These are phyloP conservation scores for Ceriops decandra DNA, from an alignment of 345 rosid species.

Conservation along the genomic window DNA sequence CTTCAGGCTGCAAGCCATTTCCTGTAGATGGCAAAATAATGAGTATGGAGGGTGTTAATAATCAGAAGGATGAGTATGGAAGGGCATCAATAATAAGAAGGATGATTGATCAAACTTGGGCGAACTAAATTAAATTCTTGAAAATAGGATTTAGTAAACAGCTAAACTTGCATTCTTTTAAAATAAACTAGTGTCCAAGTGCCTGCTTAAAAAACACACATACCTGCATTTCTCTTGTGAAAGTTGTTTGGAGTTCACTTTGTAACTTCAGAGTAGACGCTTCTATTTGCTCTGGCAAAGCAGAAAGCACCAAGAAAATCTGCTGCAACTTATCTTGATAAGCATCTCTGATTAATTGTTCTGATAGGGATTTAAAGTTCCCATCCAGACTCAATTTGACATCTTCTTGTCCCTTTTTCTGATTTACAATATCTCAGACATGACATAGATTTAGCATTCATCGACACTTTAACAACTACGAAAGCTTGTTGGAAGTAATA, in stretches of 20 bases:
- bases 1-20: slow-evolving; percentile 34
- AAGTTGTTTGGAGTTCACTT: slow-evolving; percentile 45
- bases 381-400: slow-evolving; percentile 56
- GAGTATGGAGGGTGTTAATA: neutral
- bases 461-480: slow-evolving; percentile 7
- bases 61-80: no score
- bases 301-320: slow-evolving; percentile 45
- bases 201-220: slow-evolving; percentile 10
- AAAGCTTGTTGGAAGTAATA: slow-evolving; percentile 16
- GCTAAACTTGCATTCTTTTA: neutral
- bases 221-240: slow-evolving; percentile 64
- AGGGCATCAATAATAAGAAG: no score
- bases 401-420: slow-evolving; percentile 68
- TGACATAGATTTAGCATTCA: slow-evolving; percentile 15
- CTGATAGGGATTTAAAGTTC: slow-evolving; percentile 50
- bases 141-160: no score
- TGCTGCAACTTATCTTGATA: slow-evolving; percentile 50
- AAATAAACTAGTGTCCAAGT: slow-evolving; percentile 2
- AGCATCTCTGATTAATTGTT: slow-evolving; percentile 48
- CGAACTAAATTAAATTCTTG: no score
- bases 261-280: slow-evolving; percentile 47
- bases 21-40: slow-evolving; percentile 28
- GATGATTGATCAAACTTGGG: no score
- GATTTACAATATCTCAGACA: slow-evolving; percentile 30
- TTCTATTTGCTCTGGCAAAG: slow-evolving; percentile 58